phyloP scores from a whole-genome alignment of 2,329 filamentous ascomycete genomes.

The Phialophora expanda region DNA sequence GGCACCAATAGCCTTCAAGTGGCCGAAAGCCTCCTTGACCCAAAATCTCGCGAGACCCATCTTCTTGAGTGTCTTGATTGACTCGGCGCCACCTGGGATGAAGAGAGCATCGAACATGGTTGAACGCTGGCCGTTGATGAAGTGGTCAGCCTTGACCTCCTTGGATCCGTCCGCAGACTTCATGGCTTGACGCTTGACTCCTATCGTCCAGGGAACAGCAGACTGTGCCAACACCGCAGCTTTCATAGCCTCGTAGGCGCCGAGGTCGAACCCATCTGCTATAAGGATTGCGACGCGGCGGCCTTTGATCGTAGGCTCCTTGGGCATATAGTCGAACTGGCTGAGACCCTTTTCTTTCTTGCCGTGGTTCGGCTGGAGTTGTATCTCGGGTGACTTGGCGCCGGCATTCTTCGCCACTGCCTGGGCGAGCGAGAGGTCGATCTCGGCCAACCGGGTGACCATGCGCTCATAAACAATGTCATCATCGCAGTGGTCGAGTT shows the following conservation, averaged over 20 bases:
- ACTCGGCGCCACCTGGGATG: slow-evolving; percentile 72
- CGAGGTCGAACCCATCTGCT: slow-evolving; percentile 74
- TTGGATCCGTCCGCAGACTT: slow-evolving; percentile 45
- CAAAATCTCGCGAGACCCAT: slow-evolving; percentile 77
- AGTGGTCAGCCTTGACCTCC: slow-evolving; percentile 71
- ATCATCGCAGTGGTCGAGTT: slow-evolving; percentile 82
- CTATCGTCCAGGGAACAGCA: slow-evolving; percentile 76
- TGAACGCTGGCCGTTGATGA: slow-evolving; percentile 78
- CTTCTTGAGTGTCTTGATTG: slow-evolving; percentile 66
- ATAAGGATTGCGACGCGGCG: slow-evolving; percentile 77
- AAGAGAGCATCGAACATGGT: slow-evolving; percentile 80
- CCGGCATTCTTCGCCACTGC: slow-evolving; percentile 73
- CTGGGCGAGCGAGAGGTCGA: slow-evolving; percentile 72
- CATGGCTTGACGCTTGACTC: slow-evolving; percentile 68
- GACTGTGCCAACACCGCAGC: slow-evolving; percentile 65
- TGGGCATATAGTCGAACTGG: slow-evolving; percentile 72
- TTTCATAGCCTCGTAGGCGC: slow-evolving; percentile 69
- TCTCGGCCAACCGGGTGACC: slow-evolving; percentile 69
- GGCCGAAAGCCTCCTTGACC: slow-evolving; percentile 79
- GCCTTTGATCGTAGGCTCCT: slow-evolving; percentile 69
- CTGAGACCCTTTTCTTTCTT: slow-evolving; percentile 70
- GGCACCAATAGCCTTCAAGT: slow-evolving; percentile 78
- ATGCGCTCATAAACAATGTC: slow-evolving; percentile 75
- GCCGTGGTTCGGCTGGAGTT: slow-evolving; percentile 68
- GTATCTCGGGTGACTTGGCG: slow-evolving; percentile 48